These are phyloP conservation scores for Stentor coeruleus DNA, from an alignment of 73 alveolate genomes.

Conservation along the genomic window DNA sequence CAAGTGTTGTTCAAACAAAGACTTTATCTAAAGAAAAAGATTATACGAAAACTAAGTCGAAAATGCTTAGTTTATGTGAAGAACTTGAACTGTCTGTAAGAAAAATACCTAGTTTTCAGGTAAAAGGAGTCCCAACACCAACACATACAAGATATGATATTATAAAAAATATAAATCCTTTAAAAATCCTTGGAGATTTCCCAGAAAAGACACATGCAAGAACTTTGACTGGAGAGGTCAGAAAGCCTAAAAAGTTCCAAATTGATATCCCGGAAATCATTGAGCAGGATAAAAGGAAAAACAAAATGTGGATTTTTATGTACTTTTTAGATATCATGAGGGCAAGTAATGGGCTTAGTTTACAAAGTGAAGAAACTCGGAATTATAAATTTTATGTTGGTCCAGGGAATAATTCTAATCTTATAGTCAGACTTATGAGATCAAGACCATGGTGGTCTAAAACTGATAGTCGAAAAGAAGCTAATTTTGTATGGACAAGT, in stretches of 20 bases:
- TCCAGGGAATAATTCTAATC: conserved; percentile 2
- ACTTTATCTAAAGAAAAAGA: too few relatives aligned
- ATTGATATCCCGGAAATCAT: not conserved
- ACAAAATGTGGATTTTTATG: not conserved
- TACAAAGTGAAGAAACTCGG: not conserved
- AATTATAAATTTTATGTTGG: not conserved
- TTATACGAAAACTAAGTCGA: not conserved
- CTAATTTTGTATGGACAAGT: not conserved
- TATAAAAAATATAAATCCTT: not conserved
- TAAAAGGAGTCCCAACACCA: not conserved
- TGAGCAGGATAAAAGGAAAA: not conserved
- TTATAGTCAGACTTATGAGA: not conserved
- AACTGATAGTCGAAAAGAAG: conserved; percentile 19
- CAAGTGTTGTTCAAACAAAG: not conserved
- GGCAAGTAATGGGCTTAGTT: conserved; percentile 13
- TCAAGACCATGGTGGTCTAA: not conserved
- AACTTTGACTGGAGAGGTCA: not conserved
- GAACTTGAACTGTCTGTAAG: not conserved
- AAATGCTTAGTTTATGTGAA: not conserved
- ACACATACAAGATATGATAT: not conserved
- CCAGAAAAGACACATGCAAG: not conserved
- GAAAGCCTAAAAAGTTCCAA: too few relatives aligned
- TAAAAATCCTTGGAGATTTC: not conserved
- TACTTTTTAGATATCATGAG: not conserved
- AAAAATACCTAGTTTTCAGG: not conserved